Evolutionary conservation across 1,284 basidiomycete species (phyloP), one percentile per base, ranked within the genome.

Genomic region (Erythrobasidium hasegawianum): DNA sequence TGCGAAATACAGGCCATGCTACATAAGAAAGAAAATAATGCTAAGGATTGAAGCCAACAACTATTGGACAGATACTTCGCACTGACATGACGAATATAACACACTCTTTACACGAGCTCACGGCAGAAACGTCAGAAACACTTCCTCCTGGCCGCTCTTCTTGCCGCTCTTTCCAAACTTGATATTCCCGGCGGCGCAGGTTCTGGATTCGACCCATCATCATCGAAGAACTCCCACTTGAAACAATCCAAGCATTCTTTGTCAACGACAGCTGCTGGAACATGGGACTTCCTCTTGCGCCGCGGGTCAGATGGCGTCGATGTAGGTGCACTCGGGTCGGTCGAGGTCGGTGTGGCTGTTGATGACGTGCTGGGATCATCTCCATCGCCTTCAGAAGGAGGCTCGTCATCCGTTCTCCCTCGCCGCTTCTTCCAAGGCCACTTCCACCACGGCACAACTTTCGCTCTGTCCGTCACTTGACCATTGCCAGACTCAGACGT

Each of bases 171-270:
- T 33, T 33, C 33, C 5, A 33, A 33, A 11, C 33, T 33, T 11
- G 33, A 33, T 5, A 33, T 33, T 33, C 33, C 33, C 5, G 33
- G 11, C 4, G 43, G n/a, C 43, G 5, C 43, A 5, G 43, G n/a
- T 47, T 47, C 43, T 16, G 22, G 43, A 24, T n/a, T 47, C 43
- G 43, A 47, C 7, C 43, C 43, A 24, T 47, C 43, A 59, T 66
- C 65, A 47, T 60, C 58, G 29, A 59, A 57, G 58, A 57, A 75
- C n/a, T 58, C 59, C 74, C 74, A 75, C 55, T 57, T 65, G 57
- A 68, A 67, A 60, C 74, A 75, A 26, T 75, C 74, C 1, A 61
- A 41, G 56, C 73, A 74, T 33, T 72, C 72, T 29, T 72, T 67
- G 47, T 73, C 72, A 11, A 67, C 60, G 39, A 38, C 29, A 26